These are phyloP conservation scores for Saccharomycopsis sp. DNA, from an alignment of 805 yeast species.

Conservation along the genomic window DNA sequence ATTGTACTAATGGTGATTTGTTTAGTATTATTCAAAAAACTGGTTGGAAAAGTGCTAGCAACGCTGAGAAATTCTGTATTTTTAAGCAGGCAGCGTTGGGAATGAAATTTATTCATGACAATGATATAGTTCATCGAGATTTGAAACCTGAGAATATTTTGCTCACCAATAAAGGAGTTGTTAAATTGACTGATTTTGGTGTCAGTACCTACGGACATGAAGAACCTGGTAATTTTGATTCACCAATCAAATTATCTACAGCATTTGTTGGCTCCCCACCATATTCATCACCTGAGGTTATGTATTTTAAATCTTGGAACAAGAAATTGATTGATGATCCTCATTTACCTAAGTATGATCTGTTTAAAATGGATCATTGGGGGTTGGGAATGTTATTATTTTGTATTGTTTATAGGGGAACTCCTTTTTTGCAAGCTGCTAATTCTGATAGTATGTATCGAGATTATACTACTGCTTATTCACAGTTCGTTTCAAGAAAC, in stretches of 20 bases:
- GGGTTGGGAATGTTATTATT: constrained; percentile 64
- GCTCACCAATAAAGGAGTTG: constrained; percentile 47
- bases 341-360: constrained; percentile 41
- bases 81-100: constrained; percentile 82
- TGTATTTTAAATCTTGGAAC: constrained; percentile 37
- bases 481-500: constrained; percentile 32
- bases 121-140: constrained; percentile 86
- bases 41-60: constrained; percentile 51
- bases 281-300: constrained; percentile 72
- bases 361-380: constrained; percentile 67
- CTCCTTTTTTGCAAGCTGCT: constrained; percentile 52
- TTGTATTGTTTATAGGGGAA: constrained; percentile 47
- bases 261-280: constrained; percentile 75
- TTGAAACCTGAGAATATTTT: constrained; percentile 90
- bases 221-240: constrained; percentile 41
- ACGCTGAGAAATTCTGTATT: constrained; percentile 58
- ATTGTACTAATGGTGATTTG: constrained; percentile 81
- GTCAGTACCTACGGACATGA: constrained; percentile 72
- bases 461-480: constrained; percentile 47
- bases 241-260: constrained; percentile 32
- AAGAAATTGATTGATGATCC: constrained; percentile 32
- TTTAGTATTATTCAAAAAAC: constrained; percentile 51
- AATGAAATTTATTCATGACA: constrained; percentile 64
- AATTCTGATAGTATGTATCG: constrained; percentile 43
- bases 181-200: constrained; percentile 93